A percentile compares a stretch with the other conserved stretches of the same genome.
phyloP scores from a whole-genome alignment of 495 filamentous ascomycete genomes.

The Amorphotheca resinae region DNA sequence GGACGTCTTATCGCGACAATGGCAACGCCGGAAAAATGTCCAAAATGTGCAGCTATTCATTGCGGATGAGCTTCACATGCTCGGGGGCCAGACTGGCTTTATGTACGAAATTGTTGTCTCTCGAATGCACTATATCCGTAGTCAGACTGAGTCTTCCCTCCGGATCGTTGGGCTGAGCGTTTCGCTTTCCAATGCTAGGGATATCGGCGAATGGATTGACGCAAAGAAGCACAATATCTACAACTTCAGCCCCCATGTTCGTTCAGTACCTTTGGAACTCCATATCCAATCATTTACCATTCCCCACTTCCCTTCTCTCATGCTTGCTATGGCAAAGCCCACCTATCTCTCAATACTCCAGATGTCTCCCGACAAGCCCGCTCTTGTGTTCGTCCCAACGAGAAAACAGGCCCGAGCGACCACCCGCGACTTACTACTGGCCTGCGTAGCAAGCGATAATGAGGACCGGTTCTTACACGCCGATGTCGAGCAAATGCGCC shows the following conservation, averaged over 20 bases:
- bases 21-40: slow-evolving; percentile 91
- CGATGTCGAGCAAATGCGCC: slow-evolving; percentile 64
- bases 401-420: slow-evolving; percentile 85
- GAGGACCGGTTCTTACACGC: slow-evolving; percentile 90
- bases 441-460: slow-evolving; percentile 76
- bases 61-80: slow-evolving; percentile 89
- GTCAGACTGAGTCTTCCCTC: slow-evolving; percentile 73
- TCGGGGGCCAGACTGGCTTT: slow-evolving; percentile 83
- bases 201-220: slow-evolving; percentile 97
- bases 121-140: slow-evolving; percentile 91
- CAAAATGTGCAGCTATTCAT: slow-evolving; percentile 87
- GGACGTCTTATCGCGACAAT: slow-evolving; percentile 90
- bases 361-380: slow-evolving; percentile 76
- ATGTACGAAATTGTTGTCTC: slow-evolving; percentile 94
- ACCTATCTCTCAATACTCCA: slow-evolving; percentile 76
- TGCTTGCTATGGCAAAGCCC: slow-evolving; percentile 97
- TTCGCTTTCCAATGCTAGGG: slow-evolving; percentile 81
- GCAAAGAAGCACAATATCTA: slow-evolving; percentile 97
- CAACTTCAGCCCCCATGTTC: slow-evolving; percentile 91
- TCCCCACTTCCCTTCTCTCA: slow-evolving; percentile 92
- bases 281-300: slow-evolving; percentile 93
- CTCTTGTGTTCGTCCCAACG: slow-evolving; percentile 81
- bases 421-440: slow-evolving; percentile 75
- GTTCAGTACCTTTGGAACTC: slow-evolving; percentile 79
- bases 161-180: slow-evolving; percentile 87